Base-by-base conservation (phyloP, 2,329 filamentous ascomycete genomes). In the Ampelomyces quisqualis region DNA sequence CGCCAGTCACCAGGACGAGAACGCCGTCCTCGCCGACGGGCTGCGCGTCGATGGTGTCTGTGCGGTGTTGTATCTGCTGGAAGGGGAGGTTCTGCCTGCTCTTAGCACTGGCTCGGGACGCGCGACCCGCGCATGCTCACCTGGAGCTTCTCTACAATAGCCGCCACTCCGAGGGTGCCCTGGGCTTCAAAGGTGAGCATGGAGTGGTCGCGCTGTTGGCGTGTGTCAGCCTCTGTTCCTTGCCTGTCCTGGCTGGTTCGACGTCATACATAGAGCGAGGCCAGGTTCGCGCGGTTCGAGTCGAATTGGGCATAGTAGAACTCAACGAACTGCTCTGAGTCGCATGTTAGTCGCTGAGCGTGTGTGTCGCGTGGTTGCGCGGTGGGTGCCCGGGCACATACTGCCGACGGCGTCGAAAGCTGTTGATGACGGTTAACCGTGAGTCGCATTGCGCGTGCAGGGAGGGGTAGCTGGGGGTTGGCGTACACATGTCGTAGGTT, bases 301-400 rank as follows among this genome's bases (percentile, higher is more conserved):
- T 95, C 90, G 73, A 96, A 95, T 45, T 83, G 84, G 63, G 85
- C 77, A 80, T 95, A 96, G 82, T 96, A 97, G 77, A 85, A 91
- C 47, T 84, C 67, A 55, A 91, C 85, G 73, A 97, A 96, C 73
- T 94, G 81, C 70, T 85, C 90, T 96, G 62, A 45, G 27, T 29
- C 23, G 33, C 30, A 14, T 24, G 47, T 63, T 43, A 58, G 55
- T 51, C 43, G 39, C 23, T 8, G 27, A 23, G 10, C 21, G 4
- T 4, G 9, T 9, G 23, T 9, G 8, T 26, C 9, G 8, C 23
- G 4, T 9, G 20, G 19, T 17, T 14, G 20, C 7, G 7, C 15
- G 14, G 34, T 10, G 38, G 29, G 29, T 18, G 44, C n/a, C n/a
- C n/a, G n/a, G n/a, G n/a, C n/a, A 66, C 70, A 53, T 66, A 75